Conservation (phyloP, 768 basidiomycete genomes). For the Tylopilus rubrobrunneus region DNA sequence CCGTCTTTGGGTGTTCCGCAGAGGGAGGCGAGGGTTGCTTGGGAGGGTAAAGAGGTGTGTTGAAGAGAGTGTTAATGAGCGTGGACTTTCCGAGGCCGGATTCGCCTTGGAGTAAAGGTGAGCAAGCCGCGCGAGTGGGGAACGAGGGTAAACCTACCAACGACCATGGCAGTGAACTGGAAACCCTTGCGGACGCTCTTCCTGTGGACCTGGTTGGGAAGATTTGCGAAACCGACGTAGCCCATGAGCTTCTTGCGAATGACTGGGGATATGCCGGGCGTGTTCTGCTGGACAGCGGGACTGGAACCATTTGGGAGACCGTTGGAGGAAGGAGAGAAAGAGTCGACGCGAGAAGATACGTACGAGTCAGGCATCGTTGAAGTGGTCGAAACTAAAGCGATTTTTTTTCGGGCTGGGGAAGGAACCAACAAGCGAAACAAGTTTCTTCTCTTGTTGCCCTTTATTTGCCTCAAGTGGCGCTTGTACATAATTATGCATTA, state of each 20-base stretch:
- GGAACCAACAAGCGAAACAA: constrained; percentile 15
- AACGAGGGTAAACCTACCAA: constrained; percentile 61
- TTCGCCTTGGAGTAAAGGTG: constrained; percentile 59
- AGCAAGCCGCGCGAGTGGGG: constrained; percentile 11
- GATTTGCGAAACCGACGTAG: constrained; percentile 94
- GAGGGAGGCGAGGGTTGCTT: constrained; percentile 84
- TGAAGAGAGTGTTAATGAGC: constrained; percentile 97
- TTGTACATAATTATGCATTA: neutral
- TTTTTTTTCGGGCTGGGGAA: constrained; percentile 45
- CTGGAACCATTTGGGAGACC: constrained; percentile 60
- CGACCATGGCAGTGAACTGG: constrained; percentile 99
- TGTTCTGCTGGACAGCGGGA: constrained; percentile 48
- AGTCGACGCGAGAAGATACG: constrained; percentile 59
- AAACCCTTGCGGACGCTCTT: constrained; percentile 98
- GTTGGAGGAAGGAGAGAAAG: constrained; percentile 50
- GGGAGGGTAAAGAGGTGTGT: constrained; percentile 89
- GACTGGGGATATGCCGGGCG: constrained; percentile 34
- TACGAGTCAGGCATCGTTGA: constrained; percentile 69
- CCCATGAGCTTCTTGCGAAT: constrained; percentile 92
- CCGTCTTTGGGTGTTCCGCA: constrained; percentile 85
- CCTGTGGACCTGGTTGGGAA: constrained; percentile 99
- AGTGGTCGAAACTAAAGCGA: constrained; percentile 17
- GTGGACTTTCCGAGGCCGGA: constrained; percentile 99
- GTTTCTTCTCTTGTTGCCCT: constrained; percentile 18
- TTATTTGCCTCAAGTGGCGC: constrained; percentile 36